These are phyloP conservation scores for Arabidopsis lyrata DNA, from an alignment of 441 rosid genomes.

Conservation along the genomic window DNA sequence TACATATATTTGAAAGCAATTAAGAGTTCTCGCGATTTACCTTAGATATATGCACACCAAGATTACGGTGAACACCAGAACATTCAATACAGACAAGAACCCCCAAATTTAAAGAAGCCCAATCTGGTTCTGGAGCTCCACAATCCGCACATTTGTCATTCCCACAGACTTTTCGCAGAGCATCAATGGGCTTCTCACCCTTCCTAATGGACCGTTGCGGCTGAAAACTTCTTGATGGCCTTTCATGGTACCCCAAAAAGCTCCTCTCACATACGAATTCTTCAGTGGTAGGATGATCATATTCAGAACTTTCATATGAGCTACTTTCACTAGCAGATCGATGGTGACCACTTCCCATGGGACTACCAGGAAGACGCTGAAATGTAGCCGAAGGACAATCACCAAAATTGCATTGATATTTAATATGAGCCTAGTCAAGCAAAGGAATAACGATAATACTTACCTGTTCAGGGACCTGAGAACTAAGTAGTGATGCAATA, in stretches of 20 bases:
- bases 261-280: constrained; percentile 83
- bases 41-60: constrained; percentile 99
- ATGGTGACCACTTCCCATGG: constrained; percentile 96
- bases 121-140: constrained; percentile 98
- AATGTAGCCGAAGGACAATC: constrained; percentile 44
- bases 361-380: constrained; percentile 85
- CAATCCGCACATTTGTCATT: constrained; percentile 99
- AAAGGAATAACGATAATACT: constrained; percentile 31
- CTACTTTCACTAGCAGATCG: constrained; percentile 99
- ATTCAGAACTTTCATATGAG: constrained; percentile 97
- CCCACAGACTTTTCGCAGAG: constrained; percentile 82
- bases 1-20: constrained; percentile 14
- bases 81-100: constrained; percentile 99
- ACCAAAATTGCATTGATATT: constrained; percentile 35
- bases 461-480: constrained; percentile 97
- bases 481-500: constrained; percentile 97
- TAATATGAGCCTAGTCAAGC: constrained; percentile 27
- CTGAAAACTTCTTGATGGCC: constrained; percentile 75
- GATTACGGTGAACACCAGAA: constrained; percentile 99
- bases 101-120: constrained; percentile 99
- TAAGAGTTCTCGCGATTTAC: constrained; percentile 47
- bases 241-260: constrained; percentile 64
- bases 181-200: constrained; percentile 95
- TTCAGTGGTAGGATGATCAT: constrained; percentile 81
- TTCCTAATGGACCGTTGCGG: constrained; percentile 71